A percentile compares a stretch with the other conserved stretches of the same genome.
These are phyloP conservation scores for Sedum album DNA, from an alignment of 164 flowering plant genomes.

Conservation along the genomic window DNA sequence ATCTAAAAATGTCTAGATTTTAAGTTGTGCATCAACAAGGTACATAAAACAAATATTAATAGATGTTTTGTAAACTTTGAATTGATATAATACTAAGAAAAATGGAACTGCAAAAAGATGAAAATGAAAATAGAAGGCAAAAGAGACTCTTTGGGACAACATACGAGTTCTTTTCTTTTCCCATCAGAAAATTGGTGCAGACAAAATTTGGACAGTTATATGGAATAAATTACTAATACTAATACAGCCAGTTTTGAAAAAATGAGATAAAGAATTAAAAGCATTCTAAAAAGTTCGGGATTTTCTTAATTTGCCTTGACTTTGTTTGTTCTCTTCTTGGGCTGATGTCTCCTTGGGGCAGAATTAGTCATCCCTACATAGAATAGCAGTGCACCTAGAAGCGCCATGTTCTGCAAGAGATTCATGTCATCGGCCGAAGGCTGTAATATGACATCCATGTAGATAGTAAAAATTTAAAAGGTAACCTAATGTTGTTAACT, in stretches of 20 bases:
- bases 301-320: slow-evolving; percentile 11
- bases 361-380: slow-evolving; percentile 65
- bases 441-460: neutral
- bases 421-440: neutral
- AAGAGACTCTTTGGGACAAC: too few species aligned
- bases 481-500: neutral
- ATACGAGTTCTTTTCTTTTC: too few species aligned
- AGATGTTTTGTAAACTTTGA: too few species aligned
- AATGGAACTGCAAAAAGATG: too few species aligned
- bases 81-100: too few species aligned
- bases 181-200: neutral
- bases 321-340: too few species aligned
- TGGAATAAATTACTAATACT: neutral
- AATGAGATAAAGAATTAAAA: neutral
- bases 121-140: too few species aligned
- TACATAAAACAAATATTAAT: too few species aligned
- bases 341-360: slow-evolving; percentile 37
- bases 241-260: neutral
- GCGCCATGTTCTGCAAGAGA: slow-evolving; percentile 25
- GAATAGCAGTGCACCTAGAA: too few species aligned
- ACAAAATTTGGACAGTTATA: neutral
- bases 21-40: too few species aligned
- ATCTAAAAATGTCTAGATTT: too few species aligned
- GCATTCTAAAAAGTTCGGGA: neutral
- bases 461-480: neutral